Base-by-base conservation (phyloP, 2,329 filamentous ascomycete species). In the Aspergillus quadrilineatus region DNA sequence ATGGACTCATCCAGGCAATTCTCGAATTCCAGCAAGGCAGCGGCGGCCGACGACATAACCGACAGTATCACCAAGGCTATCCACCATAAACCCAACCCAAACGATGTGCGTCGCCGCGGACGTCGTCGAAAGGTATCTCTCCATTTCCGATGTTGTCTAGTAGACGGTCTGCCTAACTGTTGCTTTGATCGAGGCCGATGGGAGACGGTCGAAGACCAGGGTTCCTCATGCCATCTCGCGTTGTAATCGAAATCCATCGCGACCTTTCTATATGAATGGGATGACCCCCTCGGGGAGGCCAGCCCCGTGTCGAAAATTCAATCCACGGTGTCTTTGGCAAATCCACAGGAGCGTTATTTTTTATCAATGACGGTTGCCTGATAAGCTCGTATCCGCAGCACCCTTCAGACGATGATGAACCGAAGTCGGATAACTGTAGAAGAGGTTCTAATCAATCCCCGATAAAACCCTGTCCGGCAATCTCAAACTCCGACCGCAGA, bases 1-100 rank as follows among this genome's bases (percentile, higher is more conserved):
- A 82, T 81, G 57, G 82, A 78, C 47, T 80, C 73, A 47, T 73
- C 70, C 30, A 97, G 80, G 76, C 93, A 99, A 75, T 97, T 96
- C n/a, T 88, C 81, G 74, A 95, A 94, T 56, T 85, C 79, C 59
- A 97, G 77, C 65, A 86, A 84, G 44, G 86, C 90, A 48, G 89
- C 90, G 41, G 77, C 71, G 28, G 75, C 78, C 7, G 83, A 79
- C n/a, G 68, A 65, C n/a, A 62, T 46, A 50, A 62, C 59, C 45
- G 69, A 30, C 32, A 69, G 57, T 41, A 72, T 9, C 43, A 69
- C 32, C 34, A 60, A 43, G 47, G 39, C 12, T 29, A 63, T 59
- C 61, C 63, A 53, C 28, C 42, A 43, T 26, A 60, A 52, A 14
- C 56, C 55, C 60, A 59, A 55, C 57, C 47, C 46, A 30, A 14